Evolutionary conservation across 257 asterid species (phyloP).

Genomic region (Solanum peruvianum): DNA sequence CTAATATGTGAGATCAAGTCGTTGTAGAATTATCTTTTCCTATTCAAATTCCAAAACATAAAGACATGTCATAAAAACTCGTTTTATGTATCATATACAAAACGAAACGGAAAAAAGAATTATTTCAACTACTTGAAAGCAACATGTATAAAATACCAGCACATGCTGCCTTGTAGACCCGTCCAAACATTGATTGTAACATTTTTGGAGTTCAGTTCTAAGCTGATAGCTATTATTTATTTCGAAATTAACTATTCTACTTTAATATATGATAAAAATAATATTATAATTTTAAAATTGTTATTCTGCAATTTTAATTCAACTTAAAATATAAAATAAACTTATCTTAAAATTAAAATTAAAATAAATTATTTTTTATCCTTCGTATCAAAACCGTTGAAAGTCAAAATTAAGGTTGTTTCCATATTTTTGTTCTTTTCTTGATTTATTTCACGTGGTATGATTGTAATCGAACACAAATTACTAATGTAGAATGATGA

Average conservation of each 20-base stretch:
- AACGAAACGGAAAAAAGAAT: background rate
- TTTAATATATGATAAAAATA: too few relatives aligned
- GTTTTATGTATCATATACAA: background rate
- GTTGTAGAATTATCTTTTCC: background rate
- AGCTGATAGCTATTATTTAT: too few relatives aligned
- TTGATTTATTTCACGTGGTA: background rate
- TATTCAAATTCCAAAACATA: background rate
- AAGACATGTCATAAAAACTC: background rate
- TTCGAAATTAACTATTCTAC: too few relatives aligned
- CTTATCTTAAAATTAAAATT: too few relatives aligned
- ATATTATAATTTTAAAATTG: too few relatives aligned
- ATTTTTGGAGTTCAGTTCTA: too few relatives aligned
- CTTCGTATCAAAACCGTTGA: accelerated
- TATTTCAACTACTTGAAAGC: background rate
- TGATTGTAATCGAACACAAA: background rate
- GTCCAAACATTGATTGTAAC: too few relatives aligned
- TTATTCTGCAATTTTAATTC: too few relatives aligned
- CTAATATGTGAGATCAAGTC: background rate
- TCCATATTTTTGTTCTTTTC: background rate
- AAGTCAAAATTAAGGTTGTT: background rate
- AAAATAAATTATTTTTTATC: too few relatives aligned
- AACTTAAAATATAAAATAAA: too few relatives aligned
- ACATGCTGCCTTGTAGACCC: too few relatives aligned
- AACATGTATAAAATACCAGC: too few relatives aligned
- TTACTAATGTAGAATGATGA: background rate